Evolutionary conservation across 2,329 filamentous ascomycete species (phyloP), one percentile per base, ranked within the genome.

Genomic region (Endoconidiophora laricicola): DNA sequence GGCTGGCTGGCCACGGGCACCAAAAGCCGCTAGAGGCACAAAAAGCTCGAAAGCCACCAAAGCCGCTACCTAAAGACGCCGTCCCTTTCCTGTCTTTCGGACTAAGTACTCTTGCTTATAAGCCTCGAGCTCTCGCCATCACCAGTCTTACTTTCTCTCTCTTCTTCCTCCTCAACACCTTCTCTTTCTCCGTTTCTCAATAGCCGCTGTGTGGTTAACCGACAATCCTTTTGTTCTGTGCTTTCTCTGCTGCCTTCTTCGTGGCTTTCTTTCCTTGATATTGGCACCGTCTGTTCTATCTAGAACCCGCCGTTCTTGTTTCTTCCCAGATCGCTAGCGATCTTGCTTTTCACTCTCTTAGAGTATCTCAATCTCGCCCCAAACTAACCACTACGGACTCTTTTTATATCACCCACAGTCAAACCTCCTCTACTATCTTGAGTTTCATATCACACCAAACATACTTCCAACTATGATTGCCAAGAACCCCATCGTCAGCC

Each of bases 401-500:
- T 33, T 29, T 29, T 6, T 33, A 9, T 33, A 33, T 18, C 16
- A 18, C 16, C 16, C 16, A 18, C 16, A 18, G 16, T 18, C 16
- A 18, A 18, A 18, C 16, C 16, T 18, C 16, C 16, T 18, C 16
- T 18, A 18, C 16, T 10, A 29, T 22, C 7, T 18, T 16, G 7
- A 7, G 20, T 22, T 46, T 38, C 14, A 6, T 33, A 6, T 37
- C 16, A 26, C 24, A 46, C 24, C 18, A 37, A 46, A n/a, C 26
- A 33, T 10, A 18, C 7, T 46, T 33, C 14, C 41, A 46, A 48
- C 37, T 20, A 72, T 72, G 70, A 61, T 65, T 55, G 58, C 62
- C 59, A 70, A 69, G 56, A 62, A 57, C 47, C 55, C 67, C 57
- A 53, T 69, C 52, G 59, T 65, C 50, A 54, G 63, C 52, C 58